Conservation (phyloP, 306 rosid genomes). For the Dalbergia oliveri region DNA sequence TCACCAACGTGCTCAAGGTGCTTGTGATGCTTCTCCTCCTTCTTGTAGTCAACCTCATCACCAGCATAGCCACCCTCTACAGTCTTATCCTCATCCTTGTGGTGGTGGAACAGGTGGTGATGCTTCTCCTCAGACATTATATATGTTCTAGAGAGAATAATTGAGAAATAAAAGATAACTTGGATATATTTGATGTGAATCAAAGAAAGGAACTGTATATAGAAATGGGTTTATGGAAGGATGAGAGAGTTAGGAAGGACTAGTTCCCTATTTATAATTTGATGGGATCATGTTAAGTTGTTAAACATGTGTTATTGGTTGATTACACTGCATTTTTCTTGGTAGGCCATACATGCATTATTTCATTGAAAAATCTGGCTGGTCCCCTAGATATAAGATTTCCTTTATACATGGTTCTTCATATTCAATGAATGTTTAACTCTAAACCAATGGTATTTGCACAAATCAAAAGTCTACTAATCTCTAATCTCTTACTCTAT, state of each 20-base stretch:
- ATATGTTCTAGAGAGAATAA: neutral
- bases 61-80: conserved; percentile 16
- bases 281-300: neutral
- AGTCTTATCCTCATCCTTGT: conserved; percentile 54
- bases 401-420: neutral
- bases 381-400: neutral
- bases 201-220: neutral
- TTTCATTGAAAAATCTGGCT: neutral
- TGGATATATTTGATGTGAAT: neutral
- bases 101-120: conserved; percentile 61
- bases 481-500: neutral
- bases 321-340: conserved; percentile 31
- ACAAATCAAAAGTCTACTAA: neutral
- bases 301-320: neutral
- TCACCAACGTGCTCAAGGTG: conserved; percentile 67
- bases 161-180: neutral
- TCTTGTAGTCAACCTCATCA: conserved; percentile 58
- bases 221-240: conserved; percentile 20
- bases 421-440: neutral
- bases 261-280: conserved; percentile 43
- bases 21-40: conserved; percentile 85
- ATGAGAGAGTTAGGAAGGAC: conserved; percentile 23
- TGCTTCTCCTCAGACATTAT: conserved; percentile 73
- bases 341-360: conserved; percentile 41
- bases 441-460: neutral